phyloP scores from a whole-genome alignment of 257 asterid genomes.

The Lavandula angustifolia region DNA sequence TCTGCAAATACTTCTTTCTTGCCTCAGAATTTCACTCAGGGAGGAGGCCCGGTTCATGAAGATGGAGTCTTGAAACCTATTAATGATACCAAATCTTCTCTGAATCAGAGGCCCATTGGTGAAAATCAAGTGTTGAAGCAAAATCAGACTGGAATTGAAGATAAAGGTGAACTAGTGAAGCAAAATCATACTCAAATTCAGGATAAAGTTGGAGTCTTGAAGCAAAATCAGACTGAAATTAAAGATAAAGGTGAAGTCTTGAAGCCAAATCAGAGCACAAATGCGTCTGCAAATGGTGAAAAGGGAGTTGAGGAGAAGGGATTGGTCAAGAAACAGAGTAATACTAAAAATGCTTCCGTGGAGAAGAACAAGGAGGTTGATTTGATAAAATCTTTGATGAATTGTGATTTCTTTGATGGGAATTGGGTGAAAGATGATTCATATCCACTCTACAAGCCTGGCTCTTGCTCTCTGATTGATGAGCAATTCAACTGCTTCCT shows the following conservation, averaged over 20 bases:
- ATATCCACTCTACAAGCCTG: slow-evolving; percentile 83
- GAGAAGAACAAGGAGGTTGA: slow-evolving; percentile 42
- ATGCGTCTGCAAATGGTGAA: slow-evolving; percentile 27
- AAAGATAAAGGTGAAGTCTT: too few species aligned
- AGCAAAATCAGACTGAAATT: slow-evolving; percentile 34
- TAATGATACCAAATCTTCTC: too few species aligned
- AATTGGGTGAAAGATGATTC: slow-evolving; percentile 86
- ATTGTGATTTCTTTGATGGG: slow-evolving; percentile 82
- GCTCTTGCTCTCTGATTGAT: slow-evolving; percentile 89
- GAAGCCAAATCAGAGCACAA: too few species aligned
- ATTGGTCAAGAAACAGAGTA: slow-evolving; percentile 38
- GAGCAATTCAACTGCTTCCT: slow-evolving; percentile 81
- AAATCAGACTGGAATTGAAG: slow-evolving; percentile 33
- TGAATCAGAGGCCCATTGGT: too few species aligned
- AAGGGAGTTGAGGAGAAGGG: slow-evolving; percentile 45
- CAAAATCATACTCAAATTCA: slow-evolving; percentile 30
- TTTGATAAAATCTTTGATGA: slow-evolving; percentile 56
- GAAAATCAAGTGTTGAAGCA: too few species aligned
- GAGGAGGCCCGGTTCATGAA: background rate
- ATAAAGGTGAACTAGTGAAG: slow-evolving; percentile 14
- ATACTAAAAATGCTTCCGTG: slow-evolving; percentile 9
- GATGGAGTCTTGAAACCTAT: too few species aligned
- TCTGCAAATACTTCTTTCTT: slow-evolving; percentile 20
- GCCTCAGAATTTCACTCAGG: slow-evolving; percentile 28
- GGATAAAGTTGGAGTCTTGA: slow-evolving; percentile 28